These are phyloP conservation scores for Candida ponderosae DNA, from an alignment of 805 yeast species.

Conservation along the genomic window DNA sequence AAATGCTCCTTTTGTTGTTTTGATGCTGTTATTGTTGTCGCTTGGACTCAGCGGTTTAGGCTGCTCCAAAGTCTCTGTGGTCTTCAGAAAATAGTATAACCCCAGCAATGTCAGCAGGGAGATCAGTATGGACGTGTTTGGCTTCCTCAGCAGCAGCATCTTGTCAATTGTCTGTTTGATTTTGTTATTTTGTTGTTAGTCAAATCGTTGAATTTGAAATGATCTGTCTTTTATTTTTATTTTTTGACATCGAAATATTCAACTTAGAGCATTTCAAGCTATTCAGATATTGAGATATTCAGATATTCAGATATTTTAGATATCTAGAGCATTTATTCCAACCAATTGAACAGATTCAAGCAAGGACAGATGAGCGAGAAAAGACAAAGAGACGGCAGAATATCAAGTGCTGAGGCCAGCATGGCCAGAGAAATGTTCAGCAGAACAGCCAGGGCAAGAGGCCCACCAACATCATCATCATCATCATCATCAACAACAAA, in stretches of 20 bases:
- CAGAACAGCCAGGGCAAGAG: constrained; percentile 26
- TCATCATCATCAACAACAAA: background rate
- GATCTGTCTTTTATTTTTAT: no score
- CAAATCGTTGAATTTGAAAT: no score
- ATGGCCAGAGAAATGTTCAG: constrained; percentile 59
- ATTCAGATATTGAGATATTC: no score
- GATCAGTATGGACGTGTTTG: constrained; percentile 2
- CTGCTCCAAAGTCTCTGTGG: constrained; percentile 12
- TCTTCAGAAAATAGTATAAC: constrained; percentile 11
- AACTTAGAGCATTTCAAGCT: no score
- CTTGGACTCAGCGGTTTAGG: constrained; percentile 18
- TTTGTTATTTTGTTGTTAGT: no score
- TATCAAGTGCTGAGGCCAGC: constrained; percentile 47
- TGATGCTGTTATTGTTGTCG: background rate
- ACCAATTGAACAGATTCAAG: no score
- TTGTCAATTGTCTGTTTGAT: constrained; percentile 4
- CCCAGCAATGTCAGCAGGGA: constrained; percentile 7
- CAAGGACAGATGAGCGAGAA: background rate
- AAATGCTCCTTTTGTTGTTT: background rate
- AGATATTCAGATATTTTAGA: no score
- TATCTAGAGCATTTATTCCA: no score
- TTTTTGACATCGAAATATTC: no score
- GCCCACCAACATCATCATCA: constrained; percentile 15
- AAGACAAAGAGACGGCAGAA: constrained; percentile 23
- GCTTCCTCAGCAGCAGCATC: constrained; percentile 1